Base-by-base conservation (phyloP, 1,139 yeast genomes). In the Blastobotrys ciferrii region DNA sequence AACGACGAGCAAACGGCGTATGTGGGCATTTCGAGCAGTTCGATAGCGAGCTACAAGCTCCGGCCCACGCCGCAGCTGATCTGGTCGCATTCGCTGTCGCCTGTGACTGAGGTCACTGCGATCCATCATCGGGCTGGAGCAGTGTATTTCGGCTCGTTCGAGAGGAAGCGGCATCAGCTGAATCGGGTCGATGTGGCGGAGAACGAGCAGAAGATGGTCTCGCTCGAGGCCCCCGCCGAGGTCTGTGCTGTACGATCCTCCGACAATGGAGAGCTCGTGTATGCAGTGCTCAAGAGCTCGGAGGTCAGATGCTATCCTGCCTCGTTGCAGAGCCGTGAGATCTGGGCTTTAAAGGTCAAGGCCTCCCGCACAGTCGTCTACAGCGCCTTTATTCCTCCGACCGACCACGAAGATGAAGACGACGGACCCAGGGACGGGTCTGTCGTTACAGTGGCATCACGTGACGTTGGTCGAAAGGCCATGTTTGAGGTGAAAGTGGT, bases 51-150 rank as follows among this genome's bases (percentile, higher is more conserved):
- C 50, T 85, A 83, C 62, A 72, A 85, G 31, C 75, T 87, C 46
- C 81, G 80, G 58, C 96, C 96, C 32, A 81, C 94, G 11, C 96
- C 96, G 12, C 84, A 81, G 60, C 70, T 87, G 58, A 70, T 81
- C 39, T 85, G 92, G 85, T 81, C 88, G 0, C 76, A 78, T 60
- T 80, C 92, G 3, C 72, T 86, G 36, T 77, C 88, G 3, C 92
- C 92, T 3, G 74, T 77, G 11, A 73, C 80, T 23, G 55, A 68
- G 0, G 76, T 84, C 32, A 61, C 68, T 0, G 63, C 68, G 5
- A 53, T 62, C 12, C 38, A 53, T 5, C 51, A 53, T 17, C 20
- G 32, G 5, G 53, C 46, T 2, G 53, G 45, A 11, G 48, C 36
- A 4, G 23, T 47, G 9, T 42, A 43, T 33, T 50, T 36, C 32